Conservation (phyloP, 345 rosid genomes). For the Populus simonii region DNA sequence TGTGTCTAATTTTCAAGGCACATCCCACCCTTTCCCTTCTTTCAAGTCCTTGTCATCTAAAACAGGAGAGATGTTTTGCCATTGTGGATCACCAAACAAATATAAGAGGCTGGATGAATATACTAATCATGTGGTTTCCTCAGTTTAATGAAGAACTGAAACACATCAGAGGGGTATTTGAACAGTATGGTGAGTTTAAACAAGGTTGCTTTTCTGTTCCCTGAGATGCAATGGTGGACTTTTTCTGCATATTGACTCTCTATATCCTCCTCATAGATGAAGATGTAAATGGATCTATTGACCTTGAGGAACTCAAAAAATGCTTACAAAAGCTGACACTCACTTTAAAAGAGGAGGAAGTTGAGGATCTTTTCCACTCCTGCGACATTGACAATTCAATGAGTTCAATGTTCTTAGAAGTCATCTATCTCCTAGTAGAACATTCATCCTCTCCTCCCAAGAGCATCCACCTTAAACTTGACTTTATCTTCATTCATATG, state of each 20-base stretch:
- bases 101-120: constrained; percentile 67
- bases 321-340: constrained; percentile 61
- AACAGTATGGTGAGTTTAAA: constrained; percentile 53
- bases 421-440: constrained; percentile 58
- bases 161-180: constrained; percentile 60
- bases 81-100: constrained; percentile 48
- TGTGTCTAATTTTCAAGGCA: constrained; percentile 33
- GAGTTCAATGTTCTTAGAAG: constrained; percentile 82
- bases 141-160: constrained; percentile 57
- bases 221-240: background rate
- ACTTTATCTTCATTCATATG: constrained; percentile 2
- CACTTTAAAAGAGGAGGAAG: constrained; percentile 53
- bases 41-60: constrained; percentile 38
- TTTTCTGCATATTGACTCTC: background rate
- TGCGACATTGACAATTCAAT: constrained; percentile 83
- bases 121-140: constrained; percentile 72
- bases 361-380: constrained; percentile 65
- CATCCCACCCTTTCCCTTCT: constrained; percentile 24
- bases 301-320: constrained; percentile 58
- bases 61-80: constrained; percentile 44
- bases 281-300: constrained; percentile 66
- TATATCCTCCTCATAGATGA: constrained; percentile 39
- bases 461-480: constrained; percentile 25
- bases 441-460: constrained; percentile 38
- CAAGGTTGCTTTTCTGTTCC: constrained; percentile 1